phyloP scores from a whole-genome alignment of 169 alveolate species.

The Eimeria tenella region DNA sequence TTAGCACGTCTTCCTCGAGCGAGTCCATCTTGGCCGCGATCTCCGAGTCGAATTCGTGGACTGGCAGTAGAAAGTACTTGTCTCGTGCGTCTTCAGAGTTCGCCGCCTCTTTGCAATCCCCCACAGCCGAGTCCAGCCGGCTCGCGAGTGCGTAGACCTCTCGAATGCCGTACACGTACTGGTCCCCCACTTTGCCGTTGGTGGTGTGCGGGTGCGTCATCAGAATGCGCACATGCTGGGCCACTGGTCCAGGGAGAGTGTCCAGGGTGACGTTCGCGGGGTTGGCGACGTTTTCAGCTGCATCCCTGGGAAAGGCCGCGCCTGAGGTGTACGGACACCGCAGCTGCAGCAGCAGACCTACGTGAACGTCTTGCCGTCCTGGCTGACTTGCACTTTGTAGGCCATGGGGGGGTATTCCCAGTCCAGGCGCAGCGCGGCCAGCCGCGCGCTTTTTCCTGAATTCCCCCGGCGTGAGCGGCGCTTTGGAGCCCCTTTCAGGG shows the following conservation, averaged over 20 bases:
- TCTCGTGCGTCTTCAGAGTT: slow-evolving; percentile 93
- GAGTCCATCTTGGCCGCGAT: slow-evolving; percentile 87
- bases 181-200: slow-evolving; percentile 89
- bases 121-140: slow-evolving; percentile 88
- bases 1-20: slow-evolving; percentile 89
- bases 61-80: slow-evolving; percentile 91
- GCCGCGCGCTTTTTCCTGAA: slow-evolving; percentile 52
- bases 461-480: neutral
- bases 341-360: slow-evolving; percentile 45
- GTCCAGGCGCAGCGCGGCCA: slow-evolving; percentile 83
- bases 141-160: slow-evolving; percentile 89
- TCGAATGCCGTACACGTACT: slow-evolving; percentile 92
- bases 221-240: slow-evolving; percentile 87
- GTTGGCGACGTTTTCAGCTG: slow-evolving; percentile 85
- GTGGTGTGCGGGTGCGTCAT: slow-evolving; percentile 92
- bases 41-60: slow-evolving; percentile 87
- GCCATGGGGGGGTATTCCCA: slow-evolving; percentile 94
- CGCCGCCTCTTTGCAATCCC: slow-evolving; percentile 93
- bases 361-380: slow-evolving; percentile 87
- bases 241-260: slow-evolving; percentile 84
- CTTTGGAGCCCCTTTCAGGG: neutral
- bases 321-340: neutral
- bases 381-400: slow-evolving; percentile 87
- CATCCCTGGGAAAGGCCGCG: slow-evolving; percentile 7
- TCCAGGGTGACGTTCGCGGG: slow-evolving; percentile 87